Evolutionary conservation across 192 early-diverging fungal species (phyloP), one percentile per base, ranked within the genome.

Genomic region (Anaeromyces robustus): DNA sequence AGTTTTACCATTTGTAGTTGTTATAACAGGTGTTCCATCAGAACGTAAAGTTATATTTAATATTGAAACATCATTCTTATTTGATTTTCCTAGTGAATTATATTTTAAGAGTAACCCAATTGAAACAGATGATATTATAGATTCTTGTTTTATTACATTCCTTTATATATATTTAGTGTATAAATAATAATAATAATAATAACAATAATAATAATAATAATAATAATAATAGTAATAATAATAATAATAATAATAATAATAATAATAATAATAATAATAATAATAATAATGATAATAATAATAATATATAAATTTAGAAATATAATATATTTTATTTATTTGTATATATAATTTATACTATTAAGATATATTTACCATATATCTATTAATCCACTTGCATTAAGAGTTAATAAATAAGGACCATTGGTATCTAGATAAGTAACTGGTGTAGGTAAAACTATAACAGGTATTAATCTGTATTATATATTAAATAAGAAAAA

Each of bases 11-110:
- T 84, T 84, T 17, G 86, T 88, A 4, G 93, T 94, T 29, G 88
- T 89, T 0, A 95, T 80, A 13, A 94, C 30, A 0, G 92, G 92
- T 12, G 89, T 82, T 1, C 93, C 94, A 29, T 94, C 90, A 31
- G 86, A 83, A 30, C 88, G 87, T 13, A 95, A 82, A 22, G 83
- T 82, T 30, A 89, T 91, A 77, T 86, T 86, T 26, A 83, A 84
- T 30, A 94, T 91, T 6, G 86, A 88, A 0, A 86, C 84, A 12
- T 87, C 84, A 32, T 78, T 79, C n/a, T 80, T 77, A 77, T 82
- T 29, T 13, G 78, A 78, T 52, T 88, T 82, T 9, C 84, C 80
- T 14, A 83, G 32, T 28, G 86, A 34, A 12, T 82, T 80, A 30
- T 88, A 85, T 28, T 87, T 82, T 77, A 88, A 84, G 9, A 94